Evolutionary conservation across 768 basidiomycete genomes (phyloP).

Genomic region (Leccinum variicolor): DNA sequence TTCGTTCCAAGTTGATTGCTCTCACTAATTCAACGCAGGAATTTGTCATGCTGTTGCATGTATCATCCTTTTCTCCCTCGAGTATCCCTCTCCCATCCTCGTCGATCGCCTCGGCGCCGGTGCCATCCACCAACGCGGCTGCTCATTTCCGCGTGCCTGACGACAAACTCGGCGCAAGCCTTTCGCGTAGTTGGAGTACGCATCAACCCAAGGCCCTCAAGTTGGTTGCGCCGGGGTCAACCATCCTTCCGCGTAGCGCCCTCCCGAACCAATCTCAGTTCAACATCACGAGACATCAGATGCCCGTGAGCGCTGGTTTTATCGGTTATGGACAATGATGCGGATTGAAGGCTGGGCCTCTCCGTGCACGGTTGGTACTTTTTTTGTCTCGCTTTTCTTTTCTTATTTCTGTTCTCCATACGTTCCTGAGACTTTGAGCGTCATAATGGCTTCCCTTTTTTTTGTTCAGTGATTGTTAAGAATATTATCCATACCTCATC

Average conservation of each 20-base stretch:
- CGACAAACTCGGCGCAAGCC: constrained; percentile 49
- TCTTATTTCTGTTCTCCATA: not conserved
- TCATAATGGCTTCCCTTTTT: constrained; percentile 1
- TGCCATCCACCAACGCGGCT: constrained; percentile 10
- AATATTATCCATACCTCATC: constrained; percentile 9
- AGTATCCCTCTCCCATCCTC: constrained; percentile 56
- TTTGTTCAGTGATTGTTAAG: constrained; percentile 14
- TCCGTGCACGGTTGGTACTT: constrained; percentile 15
- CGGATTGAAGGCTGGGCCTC: constrained; percentile 33
- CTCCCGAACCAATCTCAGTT: constrained; percentile 47
- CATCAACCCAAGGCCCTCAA: constrained; percentile 45
- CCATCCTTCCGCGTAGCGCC: constrained; percentile 51
- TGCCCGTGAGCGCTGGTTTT: not conserved
- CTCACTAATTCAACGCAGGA: constrained; percentile 85
- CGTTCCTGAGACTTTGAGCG: not conserved
- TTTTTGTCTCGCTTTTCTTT: not conserved
- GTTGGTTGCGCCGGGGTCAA: constrained; percentile 26
- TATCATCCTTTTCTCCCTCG: constrained; percentile 73
- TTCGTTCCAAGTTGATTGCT: constrained; percentile 69
- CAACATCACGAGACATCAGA: constrained; percentile 32
- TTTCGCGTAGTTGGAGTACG: constrained; percentile 59
- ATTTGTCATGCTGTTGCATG: constrained; percentile 81
- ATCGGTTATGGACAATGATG: constrained; percentile 11
- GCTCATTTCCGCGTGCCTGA: constrained; percentile 29
- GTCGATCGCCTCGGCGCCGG: constrained; percentile 42